Base-by-base conservation (phyloP, 148 eudicot species). In the Tetragonia tetragonoides region DNA sequence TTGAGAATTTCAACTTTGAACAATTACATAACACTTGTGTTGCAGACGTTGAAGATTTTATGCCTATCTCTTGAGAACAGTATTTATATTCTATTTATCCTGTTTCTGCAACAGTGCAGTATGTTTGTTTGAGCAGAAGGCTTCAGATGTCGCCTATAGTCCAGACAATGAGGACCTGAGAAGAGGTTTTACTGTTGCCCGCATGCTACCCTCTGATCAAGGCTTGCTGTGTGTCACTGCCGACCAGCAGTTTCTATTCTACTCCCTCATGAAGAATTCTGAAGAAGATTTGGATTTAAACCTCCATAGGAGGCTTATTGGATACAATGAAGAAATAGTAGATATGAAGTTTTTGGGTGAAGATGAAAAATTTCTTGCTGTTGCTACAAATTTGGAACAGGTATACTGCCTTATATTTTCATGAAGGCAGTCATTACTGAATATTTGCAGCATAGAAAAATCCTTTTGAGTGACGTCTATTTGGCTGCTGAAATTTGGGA, bases 321-420 rank as follows among this genome's bases (percentile, higher is more conserved):
- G 99, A 75, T 89, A 90, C 81, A 95, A 95, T 78, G 98, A 93
- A 82, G 97, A 93, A 84, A 91, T 95, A 63, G 89, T 86, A 61
- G 99, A 95, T 86, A 91, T 95, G 98, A 95, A 91, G 78, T 93
- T 95, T 75, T 76, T 95, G 81, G 99, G 95, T 44, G 98, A 93
- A 51, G 97, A 95, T 81, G 99, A 95, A 84, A 86, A 88, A 28
- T 90, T 77, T 82, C 95, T 95, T 68, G 99, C 99, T 79, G 99
- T 95, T 83, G 93, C 99, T 77, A 95, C 99, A 40, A 93, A 89
- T 76, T 87, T 91, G 72, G 99, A 95, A 85, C 98, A 93, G 84
- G 99, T 87, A 80, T 63, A 77, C 70, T 81, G 34, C 51, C 77
- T 57, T 68, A 7, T 39, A 37, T 40, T 15, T 42, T 23, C 39